Evolutionary conservation across 768 basidiomycete genomes (phyloP).

Genomic region (Lentinula guzmanii): DNA sequence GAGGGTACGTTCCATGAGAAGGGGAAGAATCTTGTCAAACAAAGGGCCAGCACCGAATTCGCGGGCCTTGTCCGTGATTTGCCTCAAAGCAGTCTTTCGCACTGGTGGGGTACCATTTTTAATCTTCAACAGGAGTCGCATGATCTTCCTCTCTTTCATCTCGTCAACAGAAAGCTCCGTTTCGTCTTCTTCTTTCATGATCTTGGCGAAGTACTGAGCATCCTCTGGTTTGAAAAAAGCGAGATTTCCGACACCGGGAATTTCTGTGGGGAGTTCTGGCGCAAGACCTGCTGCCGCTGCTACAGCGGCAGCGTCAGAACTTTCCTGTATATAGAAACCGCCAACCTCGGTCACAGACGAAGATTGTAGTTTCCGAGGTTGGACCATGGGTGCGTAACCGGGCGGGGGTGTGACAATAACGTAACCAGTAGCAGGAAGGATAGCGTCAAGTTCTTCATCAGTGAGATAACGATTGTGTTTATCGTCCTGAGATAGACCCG

Average conservation of each 20-base stretch:
- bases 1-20: conserved; percentile 96
- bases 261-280: conserved; percentile 93
- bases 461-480: conserved; percentile 94
- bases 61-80: conserved; percentile 98
- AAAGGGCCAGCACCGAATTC: conserved; percentile 97
- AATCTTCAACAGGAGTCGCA: conserved; percentile 96
- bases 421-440: conserved; percentile 85
- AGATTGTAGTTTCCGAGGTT: conserved; percentile 57
- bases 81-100: conserved; percentile 93
- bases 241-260: conserved; percentile 93
- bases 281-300: conserved; percentile 91
- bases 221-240: conserved; percentile 99
- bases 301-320: conserved; percentile 82
- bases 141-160: conserved; percentile 99
- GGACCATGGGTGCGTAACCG: conserved; percentile 80
- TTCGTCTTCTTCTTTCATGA: conserved; percentile 93
- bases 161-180: conserved; percentile 90
- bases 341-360: conserved; percentile 52
- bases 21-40: conserved; percentile 96
- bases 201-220: conserved; percentile 96
- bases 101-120: conserved; percentile 99
- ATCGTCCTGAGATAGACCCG: conserved; percentile 85
- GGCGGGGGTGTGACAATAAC: conserved; percentile 89
- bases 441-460: conserved; percentile 91
- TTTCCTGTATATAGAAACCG: conserved; percentile 96